Evolutionary conservation across 129 eudicot species (phyloP).

Genomic region (Escallonia herrerae): DNA sequence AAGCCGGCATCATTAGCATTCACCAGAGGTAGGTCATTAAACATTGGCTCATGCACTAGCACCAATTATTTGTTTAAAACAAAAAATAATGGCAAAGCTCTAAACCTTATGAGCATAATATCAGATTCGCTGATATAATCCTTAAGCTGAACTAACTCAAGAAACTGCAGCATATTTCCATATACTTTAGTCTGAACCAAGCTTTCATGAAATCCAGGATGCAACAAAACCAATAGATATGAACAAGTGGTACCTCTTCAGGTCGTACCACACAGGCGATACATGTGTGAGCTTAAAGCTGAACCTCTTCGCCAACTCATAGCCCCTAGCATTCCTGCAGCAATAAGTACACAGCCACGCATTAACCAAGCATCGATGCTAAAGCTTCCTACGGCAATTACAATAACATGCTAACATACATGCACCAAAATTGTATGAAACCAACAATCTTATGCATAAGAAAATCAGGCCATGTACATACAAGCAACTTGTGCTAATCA

Average conservation of each 20-base stretch:
- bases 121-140: neutral
- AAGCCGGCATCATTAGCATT: neutral
- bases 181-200: too few species aligned
- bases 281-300: constrained; percentile 73
- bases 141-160: neutral
- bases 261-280: constrained; percentile 96
- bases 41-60: too few species aligned
- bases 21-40: neutral
- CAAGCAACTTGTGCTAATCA: too few species aligned
- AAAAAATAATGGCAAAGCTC: neutral
- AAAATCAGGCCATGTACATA: too few species aligned
- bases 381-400: neutral
- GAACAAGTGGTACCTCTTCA: constrained; percentile 52
- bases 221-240: neutral
- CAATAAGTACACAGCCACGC: neutral
- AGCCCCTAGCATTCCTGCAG: constrained; percentile 87
- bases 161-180: neutral
- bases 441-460: neutral
- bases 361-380: neutral
- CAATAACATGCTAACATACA: neutral
- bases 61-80: neutral
- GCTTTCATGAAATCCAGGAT: too few species aligned
- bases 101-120: neutral
- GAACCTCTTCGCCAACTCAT: constrained; percentile 74
- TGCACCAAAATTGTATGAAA: neutral